phyloP scores from a whole-genome alignment of 306 rosid species.

The Dryas drummondii region DNA sequence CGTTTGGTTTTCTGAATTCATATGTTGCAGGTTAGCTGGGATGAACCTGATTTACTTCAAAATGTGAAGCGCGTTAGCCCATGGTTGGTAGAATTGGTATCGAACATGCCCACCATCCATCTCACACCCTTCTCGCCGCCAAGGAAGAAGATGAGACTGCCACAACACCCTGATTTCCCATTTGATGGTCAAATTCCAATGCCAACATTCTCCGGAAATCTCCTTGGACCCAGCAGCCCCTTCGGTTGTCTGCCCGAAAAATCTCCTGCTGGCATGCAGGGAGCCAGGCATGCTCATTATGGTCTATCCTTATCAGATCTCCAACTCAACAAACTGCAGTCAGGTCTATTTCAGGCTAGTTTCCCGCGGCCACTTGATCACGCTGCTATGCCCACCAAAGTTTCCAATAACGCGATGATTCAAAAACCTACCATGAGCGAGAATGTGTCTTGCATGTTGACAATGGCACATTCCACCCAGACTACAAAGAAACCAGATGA shows the following conservation, averaged over 20 bases:
- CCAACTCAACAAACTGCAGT: conserved; percentile 67
- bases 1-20: conserved; percentile 19
- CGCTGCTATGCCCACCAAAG: conserved; percentile 40
- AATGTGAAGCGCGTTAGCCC: conserved; percentile 91
- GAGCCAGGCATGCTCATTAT: conserved; percentile 99
- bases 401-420: conserved; percentile 34
- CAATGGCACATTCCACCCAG: conserved; percentile 55
- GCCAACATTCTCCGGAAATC: conserved; percentile 54
- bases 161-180: conserved; percentile 64
- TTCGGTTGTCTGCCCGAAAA: conserved; percentile 67
- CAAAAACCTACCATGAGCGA: conserved; percentile 61
- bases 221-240: conserved; percentile 57
- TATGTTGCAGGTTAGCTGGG: conserved; percentile 81
- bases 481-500: conserved; percentile 46
- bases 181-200: conserved; percentile 55
- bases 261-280: conserved; percentile 99
- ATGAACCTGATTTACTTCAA: conserved; percentile 88
- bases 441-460: conserved; percentile 60
- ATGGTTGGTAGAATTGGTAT: conserved; percentile 84
- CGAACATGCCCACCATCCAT: conserved; percentile 69
- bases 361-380: conserved; percentile 46
- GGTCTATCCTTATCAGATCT: conserved; percentile 69
- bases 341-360: conserved; percentile 57
- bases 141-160: conserved; percentile 70
- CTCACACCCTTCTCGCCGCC: conserved; percentile 81